phyloP scores from a whole-genome alignment of 2,329 filamentous ascomycete species.

The Pseudopyricularia javanii region DNA sequence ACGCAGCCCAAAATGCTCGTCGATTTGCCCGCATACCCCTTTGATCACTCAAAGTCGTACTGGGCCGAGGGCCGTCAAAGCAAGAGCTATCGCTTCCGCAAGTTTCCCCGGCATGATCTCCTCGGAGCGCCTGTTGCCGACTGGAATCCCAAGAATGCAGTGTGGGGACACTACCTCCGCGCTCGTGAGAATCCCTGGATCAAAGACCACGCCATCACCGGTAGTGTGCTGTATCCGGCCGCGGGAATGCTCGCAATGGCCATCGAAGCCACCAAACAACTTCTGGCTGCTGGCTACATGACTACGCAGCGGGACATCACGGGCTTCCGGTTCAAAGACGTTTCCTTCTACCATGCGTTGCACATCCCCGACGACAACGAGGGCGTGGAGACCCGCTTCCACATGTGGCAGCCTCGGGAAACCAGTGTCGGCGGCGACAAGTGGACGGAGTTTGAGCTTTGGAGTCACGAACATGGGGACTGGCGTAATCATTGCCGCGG shows the following conservation, averaged over 20 bases:
- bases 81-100: not conserved
- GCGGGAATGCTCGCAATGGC: slow-evolving; percentile 1
- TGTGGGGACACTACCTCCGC: slow-evolving; percentile 14
- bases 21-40: slow-evolving; percentile 31
- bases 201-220: slow-evolving; percentile 12
- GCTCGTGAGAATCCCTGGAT: slow-evolving; percentile 17
- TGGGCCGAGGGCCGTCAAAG: slow-evolving; percentile 1
- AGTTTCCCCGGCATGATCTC: not conserved
- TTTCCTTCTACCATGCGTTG: slow-evolving; percentile 9
- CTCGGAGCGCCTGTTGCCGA: not conserved
- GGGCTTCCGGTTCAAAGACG: slow-evolving; percentile 6
- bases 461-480: slow-evolving; percentile 4
- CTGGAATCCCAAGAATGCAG: slow-evolving; percentile 1
- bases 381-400: slow-evolving; percentile 5
- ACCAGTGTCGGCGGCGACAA: not conserved
- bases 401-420: slow-evolving; percentile 3
- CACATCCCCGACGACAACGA: slow-evolving; percentile 9
- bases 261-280: slow-evolving; percentile 2
- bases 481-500: slow-evolving; percentile 8
- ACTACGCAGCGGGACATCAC: not conserved
- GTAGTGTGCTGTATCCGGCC: slow-evolving; percentile 7
- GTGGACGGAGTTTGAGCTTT: slow-evolving; percentile 8
- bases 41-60: slow-evolving; percentile 24
- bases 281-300: slow-evolving; percentile 12
- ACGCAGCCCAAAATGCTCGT: slow-evolving; percentile 11